Base-by-base conservation (phyloP, 1,284 basidiomycete species). In the Ustilago hordei region DNA sequence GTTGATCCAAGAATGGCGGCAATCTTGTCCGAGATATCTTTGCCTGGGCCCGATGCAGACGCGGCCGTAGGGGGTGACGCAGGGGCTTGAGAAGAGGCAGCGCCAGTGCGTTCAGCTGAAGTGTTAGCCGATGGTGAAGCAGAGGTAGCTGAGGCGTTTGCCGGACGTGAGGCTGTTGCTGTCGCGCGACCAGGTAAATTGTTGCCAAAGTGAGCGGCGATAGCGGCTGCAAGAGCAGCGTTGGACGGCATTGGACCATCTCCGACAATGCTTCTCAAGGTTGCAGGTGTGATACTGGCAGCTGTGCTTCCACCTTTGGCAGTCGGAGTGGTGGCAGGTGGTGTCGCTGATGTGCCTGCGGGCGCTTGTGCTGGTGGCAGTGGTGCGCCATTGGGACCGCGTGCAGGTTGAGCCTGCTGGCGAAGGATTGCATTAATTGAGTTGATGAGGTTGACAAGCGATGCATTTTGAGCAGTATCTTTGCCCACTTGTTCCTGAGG, bases 211-310 rank as follows among this genome's bases (percentile, higher is more conserved):
- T 77, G 75, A 43, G 75, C 75, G 8, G 62, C 63, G 31, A 77
- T 77, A 4, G 75, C 75, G 38, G 75, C 75, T 11, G 69, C 75
- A 47, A 77, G 36, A 23, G 75, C 69, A 9, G 75, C 75, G 13
- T 77, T 77, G 60, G 75, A 77, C 5, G 75, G 75, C 75, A 77
- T 73, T 12, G 75, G 75, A 0, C 75, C 75, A 48, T 77, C 75
- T 39, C 69, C 75, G 8, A 77, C 69, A 28, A 77, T 77, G 62
- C 63, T 77, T 38, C 65, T 65, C 19, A 77, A 50, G 28, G 63
- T 60, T 19, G 75, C 57, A 8, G 64, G 64, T 31, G 70, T 47
- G 54, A 73, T 53, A 17, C 55, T 54, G 15, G 70, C 58, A n/a
- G 55, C 31, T 8, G 62, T 19, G 13, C 48, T 23, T n/a, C 58